phyloP scores from a whole-genome alignment of 148 eudicot species.

The Tetragonia tetragonoides region DNA sequence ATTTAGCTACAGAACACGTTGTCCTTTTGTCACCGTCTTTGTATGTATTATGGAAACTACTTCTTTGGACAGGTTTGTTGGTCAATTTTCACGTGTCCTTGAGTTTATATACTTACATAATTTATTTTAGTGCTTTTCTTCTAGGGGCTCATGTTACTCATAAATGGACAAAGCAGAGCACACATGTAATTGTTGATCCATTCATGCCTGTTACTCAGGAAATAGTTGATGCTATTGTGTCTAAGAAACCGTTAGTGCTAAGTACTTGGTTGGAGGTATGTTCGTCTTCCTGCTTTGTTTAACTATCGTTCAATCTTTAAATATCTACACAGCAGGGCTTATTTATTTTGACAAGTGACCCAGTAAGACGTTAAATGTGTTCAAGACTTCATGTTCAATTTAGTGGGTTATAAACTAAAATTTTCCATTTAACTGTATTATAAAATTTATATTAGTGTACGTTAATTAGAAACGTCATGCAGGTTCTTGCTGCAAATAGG shows the following conservation, averaged over 20 bases:
- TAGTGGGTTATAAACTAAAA: not conserved
- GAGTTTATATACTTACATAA: conserved; percentile 2
- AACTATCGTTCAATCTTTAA: not conserved
- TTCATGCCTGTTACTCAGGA: conserved; percentile 56
- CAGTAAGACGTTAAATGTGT: not conserved
- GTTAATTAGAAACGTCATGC: conserved; percentile 22
- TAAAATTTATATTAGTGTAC: not conserved
- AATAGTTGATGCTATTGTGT: conserved; percentile 65
- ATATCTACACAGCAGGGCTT: not conserved
- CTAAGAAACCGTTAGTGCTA: conserved; percentile 56
- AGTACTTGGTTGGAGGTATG: conserved; percentile 87
- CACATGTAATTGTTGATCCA: conserved; percentile 87
- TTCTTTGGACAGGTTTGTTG: not conserved
- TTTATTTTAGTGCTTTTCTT: conserved; percentile 12
- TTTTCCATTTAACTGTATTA: not conserved
- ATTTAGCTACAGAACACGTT: not conserved
- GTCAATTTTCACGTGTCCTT: conserved; percentile 3
- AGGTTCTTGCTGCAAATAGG: conserved; percentile 53
- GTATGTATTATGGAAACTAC: not conserved
- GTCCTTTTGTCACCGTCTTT: not conserved
- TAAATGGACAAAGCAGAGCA: conserved; percentile 69
- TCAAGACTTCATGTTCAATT: not conserved
- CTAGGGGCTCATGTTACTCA: conserved; percentile 61
- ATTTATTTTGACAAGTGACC: not conserved
- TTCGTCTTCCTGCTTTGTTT: not conserved